Conservation (phyloP, 2,329 filamentous ascomycete genomes). For the Fusarium torulosum region DNA sequence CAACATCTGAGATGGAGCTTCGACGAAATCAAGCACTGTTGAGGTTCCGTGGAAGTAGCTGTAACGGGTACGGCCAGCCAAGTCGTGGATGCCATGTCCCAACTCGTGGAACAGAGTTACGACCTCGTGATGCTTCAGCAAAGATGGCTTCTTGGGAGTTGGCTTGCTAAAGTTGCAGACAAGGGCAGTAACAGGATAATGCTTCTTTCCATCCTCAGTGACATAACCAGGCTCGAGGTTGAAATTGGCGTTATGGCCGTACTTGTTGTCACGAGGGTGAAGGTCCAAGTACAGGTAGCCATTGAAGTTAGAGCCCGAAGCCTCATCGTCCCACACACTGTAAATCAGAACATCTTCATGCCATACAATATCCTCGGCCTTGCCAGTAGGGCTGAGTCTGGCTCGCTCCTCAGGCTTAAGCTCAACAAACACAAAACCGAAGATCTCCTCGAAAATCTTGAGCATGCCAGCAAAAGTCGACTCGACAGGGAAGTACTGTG, state of each 20-base stretch:
- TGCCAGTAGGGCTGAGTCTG: slow-evolving; percentile 73
- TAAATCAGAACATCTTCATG: slow-evolving; percentile 87
- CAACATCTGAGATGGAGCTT: slow-evolving; percentile 79
- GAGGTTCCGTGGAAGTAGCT: slow-evolving; percentile 76
- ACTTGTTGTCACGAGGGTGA: slow-evolving; percentile 84
- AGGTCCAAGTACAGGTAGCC: slow-evolving; percentile 88
- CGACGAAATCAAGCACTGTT: slow-evolving; percentile 76
- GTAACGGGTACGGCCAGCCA: slow-evolving; percentile 72
- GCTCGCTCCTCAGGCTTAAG: slow-evolving; percentile 75
- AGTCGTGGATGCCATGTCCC: slow-evolving; percentile 77
- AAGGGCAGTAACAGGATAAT: slow-evolving; percentile 82
- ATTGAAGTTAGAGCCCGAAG: slow-evolving; percentile 77
- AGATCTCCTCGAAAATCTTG: slow-evolving; percentile 84
- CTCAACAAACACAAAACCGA: slow-evolving; percentile 83
- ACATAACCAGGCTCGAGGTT: slow-evolving; percentile 80
- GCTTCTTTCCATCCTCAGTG: slow-evolving; percentile 74
- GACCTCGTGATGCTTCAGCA: slow-evolving; percentile 86
- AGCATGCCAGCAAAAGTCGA: slow-evolving; percentile 83
- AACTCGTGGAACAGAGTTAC: slow-evolving; percentile 86
- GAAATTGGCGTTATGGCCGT: slow-evolving; percentile 88
- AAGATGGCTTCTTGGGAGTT: slow-evolving; percentile 78
- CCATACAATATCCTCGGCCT: slow-evolving; percentile 80
- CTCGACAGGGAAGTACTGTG: slow-evolving; percentile 85
- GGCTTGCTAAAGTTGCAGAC: slow-evolving; percentile 91
- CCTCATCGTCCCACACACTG: slow-evolving; percentile 83